Conservation (phyloP, 1,284 basidiomycete genomes). For the Athelia psychrophila region DNA sequence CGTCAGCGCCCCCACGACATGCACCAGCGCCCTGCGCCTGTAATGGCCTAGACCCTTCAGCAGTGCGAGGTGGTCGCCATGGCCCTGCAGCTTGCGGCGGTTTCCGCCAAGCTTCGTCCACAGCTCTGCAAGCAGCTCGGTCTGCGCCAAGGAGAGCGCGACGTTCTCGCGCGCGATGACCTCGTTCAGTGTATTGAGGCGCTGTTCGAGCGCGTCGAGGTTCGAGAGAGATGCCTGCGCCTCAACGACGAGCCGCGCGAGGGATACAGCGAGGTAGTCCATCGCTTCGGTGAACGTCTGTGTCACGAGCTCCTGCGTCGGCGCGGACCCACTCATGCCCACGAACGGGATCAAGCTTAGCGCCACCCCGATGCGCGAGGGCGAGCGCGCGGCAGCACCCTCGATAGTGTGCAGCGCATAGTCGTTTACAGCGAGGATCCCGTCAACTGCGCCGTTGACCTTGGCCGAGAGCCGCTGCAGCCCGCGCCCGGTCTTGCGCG, state of each 20-base stretch:
- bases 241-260: constrained; percentile 58
- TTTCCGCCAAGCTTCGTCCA: constrained; percentile 72
- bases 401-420: constrained; percentile 62
- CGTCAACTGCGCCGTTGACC: constrained; percentile 66
- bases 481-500: constrained; percentile 53
- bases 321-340: constrained; percentile 45
- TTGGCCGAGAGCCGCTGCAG: constrained; percentile 58
- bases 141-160: constrained; percentile 38
- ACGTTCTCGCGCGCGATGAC: constrained; percentile 54
- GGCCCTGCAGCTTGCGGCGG: constrained; percentile 37
- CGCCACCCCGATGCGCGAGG: too few relatives aligned
- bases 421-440: constrained; percentile 68
- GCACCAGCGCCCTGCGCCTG: constrained; percentile 53
- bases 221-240: constrained; percentile 51
- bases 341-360: constrained; percentile 20
- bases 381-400: constrained; percentile 37
- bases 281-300: constrained; percentile 59
- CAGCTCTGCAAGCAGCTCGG: constrained; percentile 56
- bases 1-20: constrained; percentile 60
- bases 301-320: constrained; percentile 45
- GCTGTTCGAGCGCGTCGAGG: constrained; percentile 59
- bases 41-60: constrained; percentile 54
- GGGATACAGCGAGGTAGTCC: constrained; percentile 49
- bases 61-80: constrained; percentile 46
- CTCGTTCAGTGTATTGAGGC: constrained; percentile 52